A percentile compares a stretch with the other conserved stretches of the same genome.
phyloP scores from a whole-genome alignment of 345 rosid genomes.

The Pugionium cornutum region DNA sequence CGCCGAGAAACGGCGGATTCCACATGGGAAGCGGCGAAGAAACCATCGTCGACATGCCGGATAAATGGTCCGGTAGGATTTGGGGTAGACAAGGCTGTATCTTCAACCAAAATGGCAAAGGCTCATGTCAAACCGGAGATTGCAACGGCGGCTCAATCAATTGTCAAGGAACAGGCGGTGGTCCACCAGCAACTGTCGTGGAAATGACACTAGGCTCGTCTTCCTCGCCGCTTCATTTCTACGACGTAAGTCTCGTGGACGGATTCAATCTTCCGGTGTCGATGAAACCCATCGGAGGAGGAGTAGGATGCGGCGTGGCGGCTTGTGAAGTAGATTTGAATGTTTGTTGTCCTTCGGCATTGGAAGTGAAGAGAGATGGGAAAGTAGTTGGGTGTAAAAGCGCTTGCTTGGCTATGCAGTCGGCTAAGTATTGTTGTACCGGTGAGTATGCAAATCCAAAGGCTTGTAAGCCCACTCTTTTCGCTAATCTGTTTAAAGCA shows the following conservation, averaged over 20 bases:
- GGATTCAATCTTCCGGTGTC: conserved; percentile 89
- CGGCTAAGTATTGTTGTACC: conserved; percentile 88
- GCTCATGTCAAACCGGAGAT: conserved; percentile 75
- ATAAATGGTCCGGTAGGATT: conserved; percentile 80
- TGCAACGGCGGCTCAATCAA: conserved; percentile 53
- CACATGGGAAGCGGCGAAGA: conserved; percentile 68
- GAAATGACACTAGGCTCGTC: conserved; percentile 86
- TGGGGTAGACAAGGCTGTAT: conserved; percentile 89
- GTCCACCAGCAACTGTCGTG: conserved; percentile 79
- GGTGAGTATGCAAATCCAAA: conserved; percentile 67
- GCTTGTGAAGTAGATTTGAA: conserved; percentile 84
- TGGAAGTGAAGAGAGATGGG: conserved; percentile 67
- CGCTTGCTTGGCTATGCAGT: conserved; percentile 93
- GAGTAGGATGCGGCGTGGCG: conserved; percentile 84
- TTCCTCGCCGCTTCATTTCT: conserved; percentile 77
- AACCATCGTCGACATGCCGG: conserved; percentile 61
- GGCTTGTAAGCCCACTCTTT: conserved; percentile 82
- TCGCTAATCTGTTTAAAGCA: conserved; percentile 83
- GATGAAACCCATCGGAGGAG: conserved; percentile 86
- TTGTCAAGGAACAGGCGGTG: conserved; percentile 69
- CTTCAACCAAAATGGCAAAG: conserved; percentile 61
- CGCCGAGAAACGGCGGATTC: conserved; percentile 66
- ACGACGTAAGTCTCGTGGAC: conserved; percentile 92
- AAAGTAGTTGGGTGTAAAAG: conserved; percentile 87
- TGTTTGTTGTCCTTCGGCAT: conserved; percentile 77